Conservation (phyloP, 2,329 filamentous ascomycete species). For the Amauroascus niger region DNA sequence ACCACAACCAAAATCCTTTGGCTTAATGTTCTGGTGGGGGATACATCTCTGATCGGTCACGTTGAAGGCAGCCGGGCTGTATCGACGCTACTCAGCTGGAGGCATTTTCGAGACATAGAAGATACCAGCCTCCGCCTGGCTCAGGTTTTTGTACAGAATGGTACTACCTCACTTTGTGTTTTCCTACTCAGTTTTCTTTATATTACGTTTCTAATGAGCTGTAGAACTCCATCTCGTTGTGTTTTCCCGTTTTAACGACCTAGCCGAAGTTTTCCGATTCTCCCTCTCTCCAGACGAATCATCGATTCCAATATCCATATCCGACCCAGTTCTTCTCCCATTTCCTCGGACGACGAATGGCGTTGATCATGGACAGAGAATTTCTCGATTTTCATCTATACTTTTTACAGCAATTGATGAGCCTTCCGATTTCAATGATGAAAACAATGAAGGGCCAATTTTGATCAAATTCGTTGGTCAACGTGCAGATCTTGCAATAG, state of each 20-base stretch:
- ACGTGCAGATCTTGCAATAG: constrained; percentile 27
- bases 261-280: constrained; percentile 29
- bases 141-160: constrained; percentile 25
- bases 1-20: constrained; percentile 45
- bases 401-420: constrained; percentile 26
- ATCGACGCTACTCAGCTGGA: constrained; percentile 39
- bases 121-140: constrained; percentile 43
- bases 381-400: constrained; percentile 25
- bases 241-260: constrained; percentile 31
- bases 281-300: constrained; percentile 20
- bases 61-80: constrained; percentile 24
- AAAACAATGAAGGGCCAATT: constrained; percentile 12
- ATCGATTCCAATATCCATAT: constrained; percentile 20
- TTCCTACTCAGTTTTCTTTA: not conserved
- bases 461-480: constrained; percentile 33
- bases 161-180: constrained; percentile 21
- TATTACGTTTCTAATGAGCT: constrained; percentile 11
- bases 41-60: constrained; percentile 16
- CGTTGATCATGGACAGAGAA: not conserved
- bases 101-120: constrained; percentile 46
- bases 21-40: constrained; percentile 31
- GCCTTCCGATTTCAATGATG: constrained; percentile 18
- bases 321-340: constrained; percentile 30
- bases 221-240: constrained; percentile 33
- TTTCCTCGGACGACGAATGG: constrained; percentile 17